These are phyloP conservation scores for Pythium rhizo-oryzae DNA, from an alignment of 352 stramenopile genomes.

Conservation along the genomic window DNA sequence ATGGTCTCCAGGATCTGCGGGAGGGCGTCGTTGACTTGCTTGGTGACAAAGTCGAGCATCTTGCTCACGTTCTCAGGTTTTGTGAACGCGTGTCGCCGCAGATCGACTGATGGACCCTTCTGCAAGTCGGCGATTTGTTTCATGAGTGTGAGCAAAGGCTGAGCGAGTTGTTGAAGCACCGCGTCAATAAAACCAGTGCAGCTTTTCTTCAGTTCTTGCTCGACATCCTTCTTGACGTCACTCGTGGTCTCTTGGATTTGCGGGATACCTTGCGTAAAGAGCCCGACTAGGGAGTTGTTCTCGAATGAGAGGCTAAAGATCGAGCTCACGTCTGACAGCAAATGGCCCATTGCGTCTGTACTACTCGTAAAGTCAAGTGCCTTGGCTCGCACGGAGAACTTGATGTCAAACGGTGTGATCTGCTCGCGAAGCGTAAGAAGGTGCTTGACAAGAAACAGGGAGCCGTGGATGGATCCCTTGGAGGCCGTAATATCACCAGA, in stretches of 20 bases:
- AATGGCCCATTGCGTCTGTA: constrained; percentile 68
- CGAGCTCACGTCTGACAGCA: constrained; percentile 66
- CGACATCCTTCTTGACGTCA: constrained; percentile 79
- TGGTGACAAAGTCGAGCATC: constrained; percentile 45
- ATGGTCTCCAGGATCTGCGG: constrained; percentile 60
- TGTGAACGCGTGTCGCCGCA: constrained; percentile 42
- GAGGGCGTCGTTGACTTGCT: constrained; percentile 44
- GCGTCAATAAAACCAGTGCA: constrained; percentile 82
- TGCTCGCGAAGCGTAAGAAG: constrained; percentile 82
- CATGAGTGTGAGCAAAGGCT: constrained; percentile 59
- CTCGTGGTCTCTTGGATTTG: constrained; percentile 81
- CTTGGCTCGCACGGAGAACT: constrained; percentile 73
- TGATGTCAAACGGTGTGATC: constrained; percentile 86
- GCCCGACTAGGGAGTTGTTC: constrained; percentile 56
- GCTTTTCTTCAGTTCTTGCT: constrained; percentile 80
- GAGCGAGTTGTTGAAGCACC: constrained; percentile 61
- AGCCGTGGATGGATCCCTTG: constrained; percentile 61
- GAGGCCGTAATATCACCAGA: constrained; percentile 58
- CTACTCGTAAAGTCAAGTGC: constrained; percentile 79
- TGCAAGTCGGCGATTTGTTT: constrained; percentile 65
- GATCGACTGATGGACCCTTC: constrained; percentile 20
- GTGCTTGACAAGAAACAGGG: constrained; percentile 83
- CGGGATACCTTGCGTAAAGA: constrained; percentile 73
- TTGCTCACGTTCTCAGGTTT: constrained; percentile 44
- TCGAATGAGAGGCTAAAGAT: constrained; percentile 67